Evolutionary conservation across 345 rosid genomes (phyloP).

Genomic region (Rhodomyrtus tomentosa): DNA sequence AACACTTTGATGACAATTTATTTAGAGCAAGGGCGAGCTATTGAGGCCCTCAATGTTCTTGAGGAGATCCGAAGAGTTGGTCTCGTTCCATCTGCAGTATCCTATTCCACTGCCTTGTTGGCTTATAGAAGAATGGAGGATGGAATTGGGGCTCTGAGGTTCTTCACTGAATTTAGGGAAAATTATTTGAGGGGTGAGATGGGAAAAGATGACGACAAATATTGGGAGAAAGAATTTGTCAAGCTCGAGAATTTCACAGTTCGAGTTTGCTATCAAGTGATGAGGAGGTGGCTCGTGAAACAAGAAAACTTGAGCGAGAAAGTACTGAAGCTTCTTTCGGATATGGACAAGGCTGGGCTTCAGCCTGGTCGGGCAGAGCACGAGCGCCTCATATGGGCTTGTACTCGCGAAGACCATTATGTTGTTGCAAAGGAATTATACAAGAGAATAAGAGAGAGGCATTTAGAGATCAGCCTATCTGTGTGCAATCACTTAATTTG

Average conservation of each 20-base stretch:
- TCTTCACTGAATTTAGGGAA: constrained; percentile 51
- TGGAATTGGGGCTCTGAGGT: constrained; percentile 63
- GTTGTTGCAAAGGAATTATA: constrained; percentile 68
- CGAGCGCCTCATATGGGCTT: constrained; percentile 88
- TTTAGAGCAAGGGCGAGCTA: constrained; percentile 39
- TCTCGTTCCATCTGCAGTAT: constrained; percentile 48
- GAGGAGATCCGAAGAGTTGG: constrained; percentile 51
- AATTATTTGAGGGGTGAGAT: constrained; percentile 47
- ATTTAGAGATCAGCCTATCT: constrained; percentile 55
- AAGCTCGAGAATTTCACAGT: constrained; percentile 56
- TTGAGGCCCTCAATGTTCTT: constrained; percentile 53
- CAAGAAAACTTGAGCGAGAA: constrained; percentile 32
- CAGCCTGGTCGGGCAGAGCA: constrained; percentile 44
- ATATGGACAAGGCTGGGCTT: constrained; percentile 59
- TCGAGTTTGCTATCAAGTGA: constrained; percentile 72
- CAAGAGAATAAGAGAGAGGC: constrained; percentile 48
- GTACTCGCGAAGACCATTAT: constrained; percentile 70
- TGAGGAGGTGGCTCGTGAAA: constrained; percentile 74
- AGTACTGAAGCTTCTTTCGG: constrained; percentile 54
- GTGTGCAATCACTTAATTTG: constrained; percentile 94
- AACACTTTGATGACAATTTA: constrained; percentile 67
- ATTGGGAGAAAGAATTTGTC: constrained; percentile 55
- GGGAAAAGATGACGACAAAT: constrained; percentile 21
- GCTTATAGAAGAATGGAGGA: constrained; percentile 77
- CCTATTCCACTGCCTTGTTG: constrained; percentile 73